Percentiles rank a stretch among this genome's conserved stretches.
Evolutionary conservation across 31 red algal species (phyloP).

Genomic region (Pterothamnion heteromorphum): DNA sequence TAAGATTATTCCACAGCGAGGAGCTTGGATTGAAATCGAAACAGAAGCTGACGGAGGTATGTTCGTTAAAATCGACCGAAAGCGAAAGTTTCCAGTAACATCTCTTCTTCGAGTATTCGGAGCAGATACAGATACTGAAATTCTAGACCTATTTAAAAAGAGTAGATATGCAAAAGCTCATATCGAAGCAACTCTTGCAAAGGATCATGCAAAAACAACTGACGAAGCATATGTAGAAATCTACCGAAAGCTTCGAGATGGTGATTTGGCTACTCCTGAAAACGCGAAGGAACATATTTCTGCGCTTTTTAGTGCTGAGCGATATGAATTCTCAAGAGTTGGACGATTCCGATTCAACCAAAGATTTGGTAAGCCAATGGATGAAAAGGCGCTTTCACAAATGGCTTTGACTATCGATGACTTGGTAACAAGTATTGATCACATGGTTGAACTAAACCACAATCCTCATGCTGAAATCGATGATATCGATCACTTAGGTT

Average conservation of each 20-base stretch:
- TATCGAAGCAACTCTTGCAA: not conserved
- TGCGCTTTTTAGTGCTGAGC: not conserved
- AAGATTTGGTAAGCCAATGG: not conserved
- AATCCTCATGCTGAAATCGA: not conserved
- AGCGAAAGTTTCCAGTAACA: slow-evolving; percentile 12
- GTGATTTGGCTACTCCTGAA: not conserved
- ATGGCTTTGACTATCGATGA: not conserved
- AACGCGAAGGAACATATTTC: not conserved
- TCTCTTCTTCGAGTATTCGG: not conserved
- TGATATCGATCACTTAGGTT: not conserved
- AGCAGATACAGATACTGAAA: not conserved
- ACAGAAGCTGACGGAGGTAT: not conserved
- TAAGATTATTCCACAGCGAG: not conserved
- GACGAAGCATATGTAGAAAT: not conserved
- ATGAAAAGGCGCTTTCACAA: not conserved
- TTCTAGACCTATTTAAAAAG: not conserved
- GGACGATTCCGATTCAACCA: not conserved
- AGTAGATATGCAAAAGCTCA: not conserved
- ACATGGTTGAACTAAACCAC: not conserved
- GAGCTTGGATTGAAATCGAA: not conserved
- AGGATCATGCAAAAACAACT: not conserved
- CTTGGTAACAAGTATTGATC: not conserved
- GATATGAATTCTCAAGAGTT: not conserved
- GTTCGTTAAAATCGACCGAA: not conserved
- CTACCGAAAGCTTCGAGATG: not conserved